These are phyloP conservation scores for Thermothelomyces thermophilus DNA, from an alignment of 2,329 filamentous ascomycete species.

Conservation along the genomic window DNA sequence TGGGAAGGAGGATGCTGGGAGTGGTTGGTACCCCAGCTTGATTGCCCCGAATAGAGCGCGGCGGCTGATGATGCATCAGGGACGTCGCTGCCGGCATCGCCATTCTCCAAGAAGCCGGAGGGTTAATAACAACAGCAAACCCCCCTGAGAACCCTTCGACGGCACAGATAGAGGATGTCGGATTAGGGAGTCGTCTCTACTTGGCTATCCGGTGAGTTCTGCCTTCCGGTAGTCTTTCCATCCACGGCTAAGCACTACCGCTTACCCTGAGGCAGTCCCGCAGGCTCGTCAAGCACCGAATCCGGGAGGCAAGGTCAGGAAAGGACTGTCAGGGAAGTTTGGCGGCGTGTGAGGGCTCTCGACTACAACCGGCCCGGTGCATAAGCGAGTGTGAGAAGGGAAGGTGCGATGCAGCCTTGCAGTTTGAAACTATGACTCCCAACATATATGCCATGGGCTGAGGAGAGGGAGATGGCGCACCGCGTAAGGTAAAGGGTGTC, in stretches of 20 bases:
- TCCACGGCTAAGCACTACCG: background rate
- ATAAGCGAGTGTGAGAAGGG: conserved; percentile 22
- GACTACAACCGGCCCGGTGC: conserved; percentile 62
- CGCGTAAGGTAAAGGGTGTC: too few relatives aligned
- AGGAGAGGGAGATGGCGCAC: too few relatives aligned
- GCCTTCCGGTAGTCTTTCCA: background rate
- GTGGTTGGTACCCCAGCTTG: conserved; percentile 44
- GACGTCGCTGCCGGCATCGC: conserved; percentile 72
- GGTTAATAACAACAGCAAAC: conserved; percentile 67
- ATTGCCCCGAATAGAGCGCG: too few relatives aligned
- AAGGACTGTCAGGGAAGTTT: conserved; percentile 63
- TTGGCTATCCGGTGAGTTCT: conserved; percentile 55
- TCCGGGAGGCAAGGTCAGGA: conserved; percentile 62
- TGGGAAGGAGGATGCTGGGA: conserved; percentile 81
- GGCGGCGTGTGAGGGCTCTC: conserved; percentile 59
- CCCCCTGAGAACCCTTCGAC: conserved; percentile 53
- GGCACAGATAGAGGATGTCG: conserved; percentile 51
- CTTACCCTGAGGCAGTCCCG: conserved; percentile 43
- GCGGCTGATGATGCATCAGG: conserved; percentile 31
- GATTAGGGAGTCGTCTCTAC: conserved; percentile 62
- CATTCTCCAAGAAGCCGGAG: conserved; percentile 66
- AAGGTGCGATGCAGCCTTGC: too few relatives aligned
- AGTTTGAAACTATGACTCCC: too few relatives aligned
- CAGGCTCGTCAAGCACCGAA: conserved; percentile 54
- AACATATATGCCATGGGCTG: too few relatives aligned